These are phyloP conservation scores for Penicillium hesseltinei DNA, from an alignment of 2,329 filamentous ascomycete species.

Conservation along the genomic window DNA sequence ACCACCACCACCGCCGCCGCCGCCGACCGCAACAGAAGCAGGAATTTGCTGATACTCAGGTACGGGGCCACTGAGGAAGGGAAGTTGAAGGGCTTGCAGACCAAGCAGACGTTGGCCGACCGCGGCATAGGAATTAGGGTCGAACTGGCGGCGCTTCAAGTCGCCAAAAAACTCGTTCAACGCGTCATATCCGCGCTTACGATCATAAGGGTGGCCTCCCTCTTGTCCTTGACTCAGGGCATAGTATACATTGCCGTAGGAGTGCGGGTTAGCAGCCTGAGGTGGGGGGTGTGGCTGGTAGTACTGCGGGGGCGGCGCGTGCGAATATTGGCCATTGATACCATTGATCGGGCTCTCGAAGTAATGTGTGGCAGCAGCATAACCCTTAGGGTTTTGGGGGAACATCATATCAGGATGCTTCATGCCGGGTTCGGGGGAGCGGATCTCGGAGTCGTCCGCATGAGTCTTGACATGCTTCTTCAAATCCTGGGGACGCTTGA, in stretches of 20 bases:
- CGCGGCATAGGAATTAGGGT: conserved; percentile 84
- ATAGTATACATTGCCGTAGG: conserved; percentile 76
- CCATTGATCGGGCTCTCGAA: conserved; percentile 52
- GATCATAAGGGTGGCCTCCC: conserved; percentile 63
- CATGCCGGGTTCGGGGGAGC: conserved; percentile 60
- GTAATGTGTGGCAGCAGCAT: conserved; percentile 53
- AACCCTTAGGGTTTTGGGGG: conserved; percentile 40
- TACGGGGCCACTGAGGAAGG: conserved; percentile 57
- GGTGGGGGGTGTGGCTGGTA: conserved; percentile 56
- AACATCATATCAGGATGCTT: conserved; percentile 45
- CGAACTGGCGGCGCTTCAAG: conserved; percentile 86
- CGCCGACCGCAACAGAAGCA: conserved; percentile 57
- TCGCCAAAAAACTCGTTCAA: conserved; percentile 93
- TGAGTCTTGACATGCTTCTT: conserved; percentile 99
- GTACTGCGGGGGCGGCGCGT: conserved; percentile 50
- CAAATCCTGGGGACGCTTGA: conserved; percentile 97
- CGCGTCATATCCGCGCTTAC: conserved; percentile 81
- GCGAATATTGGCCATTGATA: conserved; percentile 42
- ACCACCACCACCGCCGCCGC: conserved; percentile 43
- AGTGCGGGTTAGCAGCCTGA: conserved; percentile 52
- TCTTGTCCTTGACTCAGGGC: conserved; percentile 66
- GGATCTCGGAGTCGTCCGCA: conserved; percentile 84
- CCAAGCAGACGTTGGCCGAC: conserved; percentile 86
- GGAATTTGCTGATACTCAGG: conserved; percentile 54
- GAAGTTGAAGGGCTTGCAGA: conserved; percentile 67